phyloP scores from a whole-genome alignment of 2,329 filamentous ascomycete species.

The Pestalotiopsis sp. region DNA sequence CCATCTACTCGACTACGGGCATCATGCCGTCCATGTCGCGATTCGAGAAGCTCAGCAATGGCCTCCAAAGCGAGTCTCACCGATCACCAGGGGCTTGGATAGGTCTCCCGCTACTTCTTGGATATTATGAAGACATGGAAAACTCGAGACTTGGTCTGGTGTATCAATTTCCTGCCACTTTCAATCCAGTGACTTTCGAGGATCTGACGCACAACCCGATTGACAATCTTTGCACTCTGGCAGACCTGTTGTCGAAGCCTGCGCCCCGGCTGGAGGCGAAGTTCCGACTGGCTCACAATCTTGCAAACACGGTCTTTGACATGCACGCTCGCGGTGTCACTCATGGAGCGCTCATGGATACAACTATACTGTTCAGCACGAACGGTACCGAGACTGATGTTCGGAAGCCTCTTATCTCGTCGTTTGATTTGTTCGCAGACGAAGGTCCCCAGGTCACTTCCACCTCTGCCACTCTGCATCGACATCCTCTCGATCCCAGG shows the following conservation, averaged over 20 bases:
- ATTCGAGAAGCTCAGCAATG: constrained; percentile 65
- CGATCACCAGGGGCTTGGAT: constrained; percentile 59
- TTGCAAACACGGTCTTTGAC: constrained; percentile 73
- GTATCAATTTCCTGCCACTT: constrained; percentile 71
- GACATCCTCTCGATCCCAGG: constrained; percentile 67
- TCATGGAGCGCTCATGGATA: constrained; percentile 71
- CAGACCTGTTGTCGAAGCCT: constrained; percentile 53
- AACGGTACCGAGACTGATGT: constrained; percentile 59
- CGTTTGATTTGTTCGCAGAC: constrained; percentile 74
- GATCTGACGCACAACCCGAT: constrained; percentile 50
- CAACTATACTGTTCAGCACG: constrained; percentile 68
- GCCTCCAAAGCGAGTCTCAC: constrained; percentile 56
- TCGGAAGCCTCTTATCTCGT: constrained; percentile 69
- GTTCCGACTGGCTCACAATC: constrained; percentile 73
- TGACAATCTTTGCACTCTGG: constrained; percentile 56
- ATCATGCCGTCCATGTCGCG: constrained; percentile 67
- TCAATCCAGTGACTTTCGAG: constrained; percentile 60
- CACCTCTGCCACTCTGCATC: constrained; percentile 51
- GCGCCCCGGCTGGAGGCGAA: constrained; percentile 74
- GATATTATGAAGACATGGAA: constrained; percentile 76
- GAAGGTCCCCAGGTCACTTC: constrained; percentile 35
- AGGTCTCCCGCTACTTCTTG: constrained; percentile 62
- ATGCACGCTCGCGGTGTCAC: constrained; percentile 70
- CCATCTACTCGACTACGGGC: constrained; percentile 63
- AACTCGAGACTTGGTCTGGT: constrained; percentile 73